Conservation (phyloP, 768 basidiomycete species). For the Lanmaoa pseudosensibilis region DNA sequence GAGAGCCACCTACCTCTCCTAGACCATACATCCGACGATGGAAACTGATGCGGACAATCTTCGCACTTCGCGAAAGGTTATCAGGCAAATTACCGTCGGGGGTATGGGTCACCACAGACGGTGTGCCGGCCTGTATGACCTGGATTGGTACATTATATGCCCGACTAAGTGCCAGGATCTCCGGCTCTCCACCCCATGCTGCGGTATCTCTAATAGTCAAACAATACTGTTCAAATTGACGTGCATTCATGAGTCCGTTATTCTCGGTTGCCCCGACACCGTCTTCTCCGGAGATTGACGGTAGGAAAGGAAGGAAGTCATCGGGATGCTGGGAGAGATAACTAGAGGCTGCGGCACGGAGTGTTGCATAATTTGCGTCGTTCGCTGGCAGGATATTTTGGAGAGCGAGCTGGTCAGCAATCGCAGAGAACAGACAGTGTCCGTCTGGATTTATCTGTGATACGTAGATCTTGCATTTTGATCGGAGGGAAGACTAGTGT, state of each 20-base stretch:
- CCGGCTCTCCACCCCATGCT: slow-evolving; percentile 98
- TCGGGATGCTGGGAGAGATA: slow-evolving; percentile 83
- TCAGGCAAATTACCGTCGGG: slow-evolving; percentile 42
- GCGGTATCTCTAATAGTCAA: slow-evolving; percentile 73
- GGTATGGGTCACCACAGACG: slow-evolving; percentile 81
- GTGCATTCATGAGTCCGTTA: slow-evolving; percentile 68
- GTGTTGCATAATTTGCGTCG: slow-evolving; percentile 57
- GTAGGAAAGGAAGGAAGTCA: slow-evolving; percentile 93
- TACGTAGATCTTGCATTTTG: background rate
- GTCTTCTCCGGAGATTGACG: slow-evolving; percentile 71
- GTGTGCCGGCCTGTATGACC: slow-evolving; percentile 81
- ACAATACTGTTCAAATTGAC: slow-evolving; percentile 75
- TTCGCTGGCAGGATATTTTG: slow-evolving; percentile 61
- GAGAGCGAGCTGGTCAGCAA: slow-evolving; percentile 87
- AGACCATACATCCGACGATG: slow-evolving; percentile 93
- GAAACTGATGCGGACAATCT: slow-evolving; percentile 77
- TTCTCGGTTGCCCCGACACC: slow-evolving; percentile 54
- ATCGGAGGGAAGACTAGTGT: background rate
- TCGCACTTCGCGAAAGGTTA: slow-evolving; percentile 31
- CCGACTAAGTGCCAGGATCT: slow-evolving; percentile 86
- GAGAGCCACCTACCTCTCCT: slow-evolving; percentile 71
- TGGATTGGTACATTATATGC: slow-evolving; percentile 84
- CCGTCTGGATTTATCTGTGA: slow-evolving; percentile 91
- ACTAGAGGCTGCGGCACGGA: slow-evolving; percentile 69
- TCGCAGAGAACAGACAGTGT: slow-evolving; percentile 92